Conservation (phyloP, 139 green algal genomes). For the Coccomyxa sp. region DNA sequence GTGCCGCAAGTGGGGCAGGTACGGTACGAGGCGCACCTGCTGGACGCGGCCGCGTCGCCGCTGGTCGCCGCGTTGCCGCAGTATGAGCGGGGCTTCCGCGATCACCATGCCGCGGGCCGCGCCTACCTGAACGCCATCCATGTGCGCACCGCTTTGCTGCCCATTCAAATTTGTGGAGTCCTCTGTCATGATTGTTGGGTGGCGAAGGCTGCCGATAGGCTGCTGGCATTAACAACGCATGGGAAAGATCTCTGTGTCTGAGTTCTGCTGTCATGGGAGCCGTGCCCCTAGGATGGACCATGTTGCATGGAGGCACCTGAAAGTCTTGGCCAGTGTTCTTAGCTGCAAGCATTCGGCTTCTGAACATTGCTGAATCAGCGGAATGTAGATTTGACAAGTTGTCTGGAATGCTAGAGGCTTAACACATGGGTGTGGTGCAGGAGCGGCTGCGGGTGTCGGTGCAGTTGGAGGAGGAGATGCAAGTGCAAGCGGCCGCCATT, state of each 20-base stretch:
- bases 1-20: neutral
- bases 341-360: neutral
- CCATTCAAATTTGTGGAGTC: neutral
- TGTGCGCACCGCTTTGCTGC: neutral
- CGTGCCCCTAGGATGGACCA: too few species aligned
- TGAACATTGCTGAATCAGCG: neutral
- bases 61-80: slow-evolving; percentile 75
- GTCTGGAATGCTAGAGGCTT: neutral
- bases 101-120: slow-evolving; percentile 53
- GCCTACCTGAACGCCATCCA: slow-evolving; percentile 3
- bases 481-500: slow-evolving; percentile 70
- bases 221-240: neutral
- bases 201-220: neutral
- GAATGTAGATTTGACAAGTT: neutral
- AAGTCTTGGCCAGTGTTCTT: neutral
- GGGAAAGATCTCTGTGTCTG: neutral
- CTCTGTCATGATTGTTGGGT: neutral
- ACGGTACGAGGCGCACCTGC: slow-evolving; percentile 44
- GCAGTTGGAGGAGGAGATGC: neutral
- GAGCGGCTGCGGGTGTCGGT: neutral
- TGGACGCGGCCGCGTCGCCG: slow-evolving; percentile 58
- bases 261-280: neutral
- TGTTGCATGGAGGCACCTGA: neutral
- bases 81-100: slow-evolving; percentile 78
- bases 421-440: neutral